A percentile compares a stretch with the other conserved stretches of the same genome.
These are phyloP conservation scores for Ilyonectria sp. DNA, from an alignment of 2,329 filamentous ascomycete species.

Conservation along the genomic window DNA sequence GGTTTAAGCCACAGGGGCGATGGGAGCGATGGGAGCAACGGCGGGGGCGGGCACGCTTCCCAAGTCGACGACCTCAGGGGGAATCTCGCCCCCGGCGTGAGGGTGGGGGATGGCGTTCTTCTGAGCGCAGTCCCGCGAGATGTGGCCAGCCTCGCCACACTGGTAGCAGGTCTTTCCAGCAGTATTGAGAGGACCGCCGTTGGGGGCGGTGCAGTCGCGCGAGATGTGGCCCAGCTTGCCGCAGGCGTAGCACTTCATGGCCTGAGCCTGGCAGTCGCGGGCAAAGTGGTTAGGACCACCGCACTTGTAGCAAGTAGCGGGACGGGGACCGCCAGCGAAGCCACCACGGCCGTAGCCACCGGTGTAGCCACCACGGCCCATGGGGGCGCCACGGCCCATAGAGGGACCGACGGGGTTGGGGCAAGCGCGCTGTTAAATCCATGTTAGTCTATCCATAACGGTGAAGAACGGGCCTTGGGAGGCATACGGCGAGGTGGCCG, in stretches of 20 bases:
- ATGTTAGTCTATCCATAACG: slow-evolving; percentile 34
- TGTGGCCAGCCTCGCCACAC: slow-evolving; percentile 95
- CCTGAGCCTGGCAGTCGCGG: slow-evolving; percentile 97
- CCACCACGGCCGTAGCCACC: slow-evolving; percentile 79
- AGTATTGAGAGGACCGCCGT: slow-evolving; percentile 94
- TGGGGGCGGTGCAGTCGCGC: slow-evolving; percentile 94
- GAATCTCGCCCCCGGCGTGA: slow-evolving; percentile 59
- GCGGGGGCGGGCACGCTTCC: slow-evolving; percentile 59
- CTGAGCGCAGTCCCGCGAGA: slow-evolving; percentile 93
- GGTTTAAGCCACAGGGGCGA: slow-evolving; percentile 58
- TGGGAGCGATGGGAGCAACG: slow-evolving; percentile 62
- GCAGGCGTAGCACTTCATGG: slow-evolving; percentile 98
- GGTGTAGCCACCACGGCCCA: slow-evolving; percentile 79
- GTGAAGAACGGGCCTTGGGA: not conserved
- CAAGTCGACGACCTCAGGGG: slow-evolving; percentile 61
- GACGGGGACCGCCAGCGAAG: slow-evolving; percentile 78
- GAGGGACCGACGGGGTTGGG: slow-evolving; percentile 77
- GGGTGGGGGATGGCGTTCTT: slow-evolving; percentile 63
- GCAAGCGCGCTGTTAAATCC: slow-evolving; percentile 78
- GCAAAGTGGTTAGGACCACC: slow-evolving; percentile 97
- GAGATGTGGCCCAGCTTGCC: slow-evolving; percentile 97
- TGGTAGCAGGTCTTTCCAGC: slow-evolving; percentile 99
- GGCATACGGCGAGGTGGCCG: slow-evolving; percentile 88
- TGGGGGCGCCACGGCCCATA: slow-evolving; percentile 77
- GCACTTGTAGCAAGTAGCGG: slow-evolving; percentile 82